Percentiles rank a stretch among this genome's conserved stretches.
Evolutionary conservation across 2,329 filamentous ascomycete genomes (phyloP).

Genomic region (Graphilbum ipis-grandicollis): DNA sequence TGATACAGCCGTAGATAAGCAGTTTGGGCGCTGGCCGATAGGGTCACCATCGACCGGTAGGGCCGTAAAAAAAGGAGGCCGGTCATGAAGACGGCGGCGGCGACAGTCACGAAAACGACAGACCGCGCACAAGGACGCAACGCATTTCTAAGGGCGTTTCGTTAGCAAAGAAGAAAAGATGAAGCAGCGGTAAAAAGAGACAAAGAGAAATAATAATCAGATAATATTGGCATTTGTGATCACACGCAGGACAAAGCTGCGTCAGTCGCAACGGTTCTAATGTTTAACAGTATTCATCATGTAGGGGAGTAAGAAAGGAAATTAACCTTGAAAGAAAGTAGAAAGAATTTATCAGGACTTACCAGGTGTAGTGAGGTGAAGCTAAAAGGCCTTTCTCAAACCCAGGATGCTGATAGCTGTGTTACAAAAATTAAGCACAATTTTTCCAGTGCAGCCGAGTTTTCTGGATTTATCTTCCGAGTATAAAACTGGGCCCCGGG

Average conservation of each 20-base stretch:
- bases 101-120: constrained; percentile 4
- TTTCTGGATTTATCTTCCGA: no score
- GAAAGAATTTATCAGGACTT: no score
- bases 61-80: constrained; percentile 37
- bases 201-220: constrained; percentile 8
- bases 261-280: constrained; percentile 45
- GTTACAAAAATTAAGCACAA: no score
- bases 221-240: constrained; percentile 34
- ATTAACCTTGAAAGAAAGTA: no score
- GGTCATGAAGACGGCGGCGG: constrained; percentile 2
- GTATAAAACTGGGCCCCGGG: no score
- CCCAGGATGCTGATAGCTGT: no score
- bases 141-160: background rate
- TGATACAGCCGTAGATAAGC: constrained; percentile 33
- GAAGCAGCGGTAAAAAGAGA: background rate
- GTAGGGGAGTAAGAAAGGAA: no score
- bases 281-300: constrained; percentile 33
- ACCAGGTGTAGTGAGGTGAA: no score
- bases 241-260: constrained; percentile 26
- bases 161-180: no score
- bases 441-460: no score
- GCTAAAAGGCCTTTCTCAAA: no score
- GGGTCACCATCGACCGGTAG: constrained; percentile 19
- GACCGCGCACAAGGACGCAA: background rate
- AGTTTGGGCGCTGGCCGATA: constrained; percentile 14